Evolutionary conservation across 2,329 filamentous ascomycete genomes (phyloP).

Genomic region (Ophiostoma quercus): DNA sequence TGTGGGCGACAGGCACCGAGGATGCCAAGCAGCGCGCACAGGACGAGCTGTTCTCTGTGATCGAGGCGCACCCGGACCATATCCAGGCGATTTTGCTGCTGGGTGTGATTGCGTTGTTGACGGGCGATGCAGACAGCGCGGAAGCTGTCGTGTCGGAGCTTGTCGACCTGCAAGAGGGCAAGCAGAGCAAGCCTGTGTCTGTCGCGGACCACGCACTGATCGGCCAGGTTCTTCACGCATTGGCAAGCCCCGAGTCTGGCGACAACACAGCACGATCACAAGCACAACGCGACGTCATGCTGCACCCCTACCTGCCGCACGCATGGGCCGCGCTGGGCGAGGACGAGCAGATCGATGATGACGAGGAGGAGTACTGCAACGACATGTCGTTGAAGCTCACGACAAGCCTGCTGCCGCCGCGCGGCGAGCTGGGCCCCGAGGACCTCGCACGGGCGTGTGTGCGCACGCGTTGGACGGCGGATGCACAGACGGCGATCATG

Average conservation of each 20-base stretch:
- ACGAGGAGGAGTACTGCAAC: conserved; percentile 45
- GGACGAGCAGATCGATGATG: conserved; percentile 35
- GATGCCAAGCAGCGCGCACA: conserved; percentile 70
- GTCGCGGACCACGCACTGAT: conserved; percentile 62
- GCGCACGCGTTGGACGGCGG: conserved; percentile 62
- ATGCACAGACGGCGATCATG: conserved; percentile 72
- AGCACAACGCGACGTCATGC: conserved; percentile 70
- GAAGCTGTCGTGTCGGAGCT: conserved; percentile 78
- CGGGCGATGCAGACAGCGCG: conserved; percentile 70
- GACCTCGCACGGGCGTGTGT: conserved; percentile 70
- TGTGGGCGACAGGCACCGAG: conserved; percentile 82
- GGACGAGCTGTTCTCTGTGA: conserved; percentile 71
- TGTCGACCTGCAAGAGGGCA: conserved; percentile 60
- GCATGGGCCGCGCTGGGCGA: conserved; percentile 75
- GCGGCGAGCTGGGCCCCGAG: conserved; percentile 60
- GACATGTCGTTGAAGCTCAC: conserved; percentile 82
- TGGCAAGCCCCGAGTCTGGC: conserved; percentile 50
- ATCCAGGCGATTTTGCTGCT: conserved; percentile 75
- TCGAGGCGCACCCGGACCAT: conserved; percentile 69
- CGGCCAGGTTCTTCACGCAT: conserved; percentile 67
- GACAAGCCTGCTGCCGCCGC: conserved; percentile 64
- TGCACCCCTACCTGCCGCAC: conserved; percentile 70
- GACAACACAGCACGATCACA: conserved; percentile 50
- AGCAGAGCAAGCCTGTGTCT: conserved; percentile 40
- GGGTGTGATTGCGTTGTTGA: conserved; percentile 76